Base-by-base conservation (phyloP, 2,329 filamentous ascomycete genomes). In the Calcarisporium arbuscula region DNA sequence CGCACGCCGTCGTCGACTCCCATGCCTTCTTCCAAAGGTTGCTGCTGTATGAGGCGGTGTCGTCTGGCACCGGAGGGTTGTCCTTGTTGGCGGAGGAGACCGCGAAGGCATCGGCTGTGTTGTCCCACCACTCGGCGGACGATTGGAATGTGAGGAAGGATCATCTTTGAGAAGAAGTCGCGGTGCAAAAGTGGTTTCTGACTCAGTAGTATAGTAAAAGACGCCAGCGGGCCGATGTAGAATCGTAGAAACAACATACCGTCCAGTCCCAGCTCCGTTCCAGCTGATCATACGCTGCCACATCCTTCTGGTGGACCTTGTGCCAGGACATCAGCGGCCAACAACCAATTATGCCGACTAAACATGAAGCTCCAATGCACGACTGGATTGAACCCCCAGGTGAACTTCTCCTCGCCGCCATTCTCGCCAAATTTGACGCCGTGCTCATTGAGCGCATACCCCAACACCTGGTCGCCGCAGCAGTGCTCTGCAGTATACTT, bases 401-500 rank as follows among this genome's bases (percentile, higher is more conserved):
- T 49, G 20, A 48, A 49, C 35, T 45, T 43, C 17, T 36, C 47
- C 10, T 49, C 47, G 19, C 48, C 48, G 26, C 40, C 45, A 21
- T 50, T 48, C 32, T 49, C 47, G 34, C 48, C 48, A 29, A 50
- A 47, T 14, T 35, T 39, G 22, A 50, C 41, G 17, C 42, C 47
- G 27, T 49, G 25, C 10, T 49, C 36, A 1, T 36, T 32, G 10
- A 50, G 37, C 7, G 44, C 46, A 27, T 41, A 38, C 2, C 36
- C 48, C 9, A 50, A 41, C 10, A 50, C 44, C 27, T 50, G 48
- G 34, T 50, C 48, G 12, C 48, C 48, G 28, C 48, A 50, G 38
- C 48, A 49, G 39, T 49, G 46, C 25, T 43, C 39, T 8, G 40
- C 40, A 3, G 45, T 39, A 28, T 50, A 50, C 28, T 46, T 15